phyloP scores from a whole-genome alignment of 2,329 filamentous ascomycete species.

The Dactylonectria macrodidyma region DNA sequence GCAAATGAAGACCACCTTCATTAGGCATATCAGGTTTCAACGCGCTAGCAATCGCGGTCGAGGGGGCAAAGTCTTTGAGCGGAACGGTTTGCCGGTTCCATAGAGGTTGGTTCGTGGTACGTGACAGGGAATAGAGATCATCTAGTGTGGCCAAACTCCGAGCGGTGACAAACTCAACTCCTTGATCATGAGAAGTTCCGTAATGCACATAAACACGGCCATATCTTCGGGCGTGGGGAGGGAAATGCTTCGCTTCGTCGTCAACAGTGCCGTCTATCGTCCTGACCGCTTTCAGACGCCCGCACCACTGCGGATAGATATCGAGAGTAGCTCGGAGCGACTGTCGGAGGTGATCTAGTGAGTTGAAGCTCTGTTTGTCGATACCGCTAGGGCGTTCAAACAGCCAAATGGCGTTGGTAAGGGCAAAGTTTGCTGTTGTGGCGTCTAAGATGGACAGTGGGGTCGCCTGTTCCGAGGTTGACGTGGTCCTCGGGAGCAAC shows the following conservation, averaged over 20 bases:
- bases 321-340: constrained; percentile 29
- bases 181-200: constrained; percentile 34
- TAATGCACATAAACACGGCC: constrained; percentile 42
- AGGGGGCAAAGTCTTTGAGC: constrained; percentile 30
- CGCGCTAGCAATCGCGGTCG: constrained; percentile 12
- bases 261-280: constrained; percentile 25
- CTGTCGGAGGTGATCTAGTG: constrained; percentile 25
- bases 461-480: background rate
- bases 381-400: constrained; percentile 28
- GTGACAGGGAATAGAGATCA: constrained; percentile 27
- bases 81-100: constrained; percentile 31
- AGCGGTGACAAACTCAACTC: constrained; percentile 39
- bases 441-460: constrained; percentile 43
- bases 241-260: constrained; percentile 29
- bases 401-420: constrained; percentile 43
- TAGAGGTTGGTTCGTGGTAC: constrained; percentile 9
- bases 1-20: background rate
- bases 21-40: background rate
- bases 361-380: background rate
- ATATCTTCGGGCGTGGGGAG: constrained; percentile 39
- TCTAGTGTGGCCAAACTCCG: constrained; percentile 30
- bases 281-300: constrained; percentile 35
- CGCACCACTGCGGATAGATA: constrained; percentile 41
- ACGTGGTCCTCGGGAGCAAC: background rate
- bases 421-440: constrained; percentile 42